Evolutionary conservation across 2,329 filamentous ascomycete species (phyloP), one percentile per base, ranked within the genome.

Genomic region (Colletotrichum sp.): DNA sequence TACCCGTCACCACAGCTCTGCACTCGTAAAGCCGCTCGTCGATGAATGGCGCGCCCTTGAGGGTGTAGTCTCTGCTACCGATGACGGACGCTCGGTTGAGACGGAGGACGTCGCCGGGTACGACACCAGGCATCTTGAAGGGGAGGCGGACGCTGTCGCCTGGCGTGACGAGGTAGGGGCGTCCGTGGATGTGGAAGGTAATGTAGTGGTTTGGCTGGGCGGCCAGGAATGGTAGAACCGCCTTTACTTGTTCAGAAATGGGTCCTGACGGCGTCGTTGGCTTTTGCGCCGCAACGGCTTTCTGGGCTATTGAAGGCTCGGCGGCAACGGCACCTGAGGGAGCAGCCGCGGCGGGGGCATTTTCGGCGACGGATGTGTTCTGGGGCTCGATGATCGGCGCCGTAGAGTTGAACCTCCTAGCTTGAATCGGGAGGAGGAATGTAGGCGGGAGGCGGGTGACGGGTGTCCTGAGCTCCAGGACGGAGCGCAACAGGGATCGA

Each of bases 51-150:
- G 90, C 87, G 7, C 94, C 95, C 84, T 96, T 95, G 78, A 98
- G 88, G 7, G 96, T 98, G 86, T 95, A 98, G 84, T 98, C 96
- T 78, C 97, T 91, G 79, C 93, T 96, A 32, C 97, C 97, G 60
- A 99, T 87, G 70, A 93, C 88, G 55, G 92, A 93, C 28, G 96
- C 97, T 71, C 96, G 93, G 86, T 98, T 96, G 73, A 99, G 90
- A 8, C 96, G 94, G 76, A 99, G 89, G 48, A 97, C 88, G 83
- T 98, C 96, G 34, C 97, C 97, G 1, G 96, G 93, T 9, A 89
- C 86, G 7, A 95, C 94, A 30, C 91, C 92, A 4, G 93, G 91
- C 92, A 97, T 95, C 80, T 91, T 90, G 87, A 96, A 96, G 8
- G 95, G 95, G 68, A 97, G 91, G 43, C 94, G 94, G 66, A 97